Percentiles rank a stretch among this genome's conserved stretches.
These are phyloP conservation scores for Cyclanthera cordifolia DNA, from an alignment of 306 rosid species.

Conservation along the genomic window DNA sequence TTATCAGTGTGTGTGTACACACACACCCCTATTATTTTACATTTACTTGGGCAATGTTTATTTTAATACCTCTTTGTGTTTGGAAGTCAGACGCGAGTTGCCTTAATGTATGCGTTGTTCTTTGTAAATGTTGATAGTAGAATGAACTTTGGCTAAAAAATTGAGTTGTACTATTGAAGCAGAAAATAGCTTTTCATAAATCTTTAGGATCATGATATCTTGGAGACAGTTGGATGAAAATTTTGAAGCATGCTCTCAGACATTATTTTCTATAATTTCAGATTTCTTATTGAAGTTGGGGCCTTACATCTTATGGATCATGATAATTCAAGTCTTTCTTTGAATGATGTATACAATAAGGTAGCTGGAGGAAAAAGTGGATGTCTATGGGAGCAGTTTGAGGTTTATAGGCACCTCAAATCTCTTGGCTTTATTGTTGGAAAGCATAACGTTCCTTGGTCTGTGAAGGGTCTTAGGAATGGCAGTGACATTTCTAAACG, in stretches of 20 bases:
- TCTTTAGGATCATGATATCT: neutral
- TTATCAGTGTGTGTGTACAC: neutral
- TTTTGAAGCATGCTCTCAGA: neutral
- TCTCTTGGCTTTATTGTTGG: conserved; percentile 64
- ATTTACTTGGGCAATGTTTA: neutral
- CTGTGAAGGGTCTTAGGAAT: conserved; percentile 34
- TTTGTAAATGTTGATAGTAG: neutral
- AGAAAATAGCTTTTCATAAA: neutral
- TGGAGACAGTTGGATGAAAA: neutral
- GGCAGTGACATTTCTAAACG: conserved; percentile 15
- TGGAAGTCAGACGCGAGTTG: neutral
- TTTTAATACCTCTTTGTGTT: neutral
- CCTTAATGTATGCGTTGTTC: neutral
- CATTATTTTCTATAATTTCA: conserved; percentile 12
- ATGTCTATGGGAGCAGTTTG: conserved; percentile 66
- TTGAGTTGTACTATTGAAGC: neutral
- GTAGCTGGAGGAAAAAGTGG: conserved; percentile 26
- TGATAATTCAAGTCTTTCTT: conserved; percentile 25
- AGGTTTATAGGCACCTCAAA: conserved; percentile 69
- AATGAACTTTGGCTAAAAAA: neutral
- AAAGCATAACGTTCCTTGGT: conserved; percentile 52
- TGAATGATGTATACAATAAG: conserved; percentile 46
- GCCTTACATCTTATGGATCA: conserved; percentile 39
- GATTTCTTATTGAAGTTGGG: conserved; percentile 71
- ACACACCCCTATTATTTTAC: neutral